Evolutionary conservation across 2,329 filamentous ascomycete species (phyloP).

Genomic region (Bipolaris zeicola): DNA sequence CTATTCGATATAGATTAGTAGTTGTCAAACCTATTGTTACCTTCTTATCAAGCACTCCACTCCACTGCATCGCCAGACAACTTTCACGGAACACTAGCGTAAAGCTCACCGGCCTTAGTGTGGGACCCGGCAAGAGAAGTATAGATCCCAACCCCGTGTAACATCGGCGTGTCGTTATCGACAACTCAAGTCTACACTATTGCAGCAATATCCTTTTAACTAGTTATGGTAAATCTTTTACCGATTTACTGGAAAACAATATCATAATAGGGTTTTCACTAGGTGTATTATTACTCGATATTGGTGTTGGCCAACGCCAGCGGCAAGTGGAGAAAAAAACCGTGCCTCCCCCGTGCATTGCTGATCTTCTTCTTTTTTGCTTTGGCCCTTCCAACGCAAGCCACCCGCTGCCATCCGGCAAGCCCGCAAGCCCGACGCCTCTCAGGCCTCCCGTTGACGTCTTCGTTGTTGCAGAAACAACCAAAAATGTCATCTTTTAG

Average conservation of each 20-base stretch:
- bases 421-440: not conserved
- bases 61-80: no score
- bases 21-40: no score
- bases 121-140: no score
- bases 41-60: no score
- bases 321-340: conserved; percentile 1
- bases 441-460: not conserved
- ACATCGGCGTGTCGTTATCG: no score
- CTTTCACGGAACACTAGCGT: no score
- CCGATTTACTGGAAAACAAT: not conserved
- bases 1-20: no score
- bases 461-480: not conserved
- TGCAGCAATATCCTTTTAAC: no score
- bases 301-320: not conserved
- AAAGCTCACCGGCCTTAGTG: no score
- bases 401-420: conserved; percentile 2
- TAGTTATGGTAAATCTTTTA: not conserved
- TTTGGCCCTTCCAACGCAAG: not conserved
- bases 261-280: not conserved
- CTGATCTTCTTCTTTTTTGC: not conserved
- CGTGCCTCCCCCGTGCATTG: not conserved
- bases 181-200: no score
- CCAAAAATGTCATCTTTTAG: not conserved
- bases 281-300: no score
- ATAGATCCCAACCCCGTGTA: no score